Percentiles rank a stretch among this genome's conserved stretches.
Evolutionary conservation across 2,329 filamentous ascomycete genomes (phyloP).

Genomic region (Zymoseptoria ardabiliae): DNA sequence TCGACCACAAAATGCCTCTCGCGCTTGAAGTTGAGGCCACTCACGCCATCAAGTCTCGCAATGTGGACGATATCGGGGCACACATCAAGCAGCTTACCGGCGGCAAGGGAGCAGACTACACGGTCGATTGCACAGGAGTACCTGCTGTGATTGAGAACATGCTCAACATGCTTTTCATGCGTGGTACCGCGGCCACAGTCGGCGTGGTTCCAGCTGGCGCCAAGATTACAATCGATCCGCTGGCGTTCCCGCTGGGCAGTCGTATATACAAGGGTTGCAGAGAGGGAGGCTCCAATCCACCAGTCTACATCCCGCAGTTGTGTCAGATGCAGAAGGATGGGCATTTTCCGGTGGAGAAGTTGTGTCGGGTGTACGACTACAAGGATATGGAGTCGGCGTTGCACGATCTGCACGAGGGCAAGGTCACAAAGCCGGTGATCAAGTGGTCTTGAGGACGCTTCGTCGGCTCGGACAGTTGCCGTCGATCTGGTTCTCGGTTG

Average conservation of each 20-base stretch:
- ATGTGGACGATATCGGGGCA: conserved; percentile 6
- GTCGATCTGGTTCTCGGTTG: too few relatives aligned
- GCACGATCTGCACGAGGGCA: conserved; percentile 14
- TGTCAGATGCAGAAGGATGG: conserved; percentile 13
- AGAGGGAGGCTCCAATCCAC: conserved; percentile 12
- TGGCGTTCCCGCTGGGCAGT: conserved; percentile 11
- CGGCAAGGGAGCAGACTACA: conserved; percentile 11
- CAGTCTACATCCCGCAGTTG: conserved; percentile 12
- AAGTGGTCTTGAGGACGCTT: conserved; percentile 6
- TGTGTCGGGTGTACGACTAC: conserved; percentile 17
- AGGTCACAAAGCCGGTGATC: conserved; percentile 15
- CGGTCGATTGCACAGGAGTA: conserved; percentile 14
- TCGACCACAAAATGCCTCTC: conserved; percentile 13
- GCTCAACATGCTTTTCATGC: conserved; percentile 12
- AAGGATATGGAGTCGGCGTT: conserved; percentile 13
- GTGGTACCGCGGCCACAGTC: conserved; percentile 16
- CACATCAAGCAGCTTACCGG: conserved; percentile 11
- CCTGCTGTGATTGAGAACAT: conserved; percentile 14
- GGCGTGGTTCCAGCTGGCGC: conserved; percentile 14
- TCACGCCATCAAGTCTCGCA: conserved; percentile 11
- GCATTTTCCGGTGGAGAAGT: conserved; percentile 18
- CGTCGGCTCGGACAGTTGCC: too few relatives aligned
- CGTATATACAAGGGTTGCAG: conserved; percentile 10
- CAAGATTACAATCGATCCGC: conserved; percentile 12
- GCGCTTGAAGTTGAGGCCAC: conserved; percentile 14